Conservation (phyloP, 345 rosid genomes). For the Erucastrum elatum region DNA sequence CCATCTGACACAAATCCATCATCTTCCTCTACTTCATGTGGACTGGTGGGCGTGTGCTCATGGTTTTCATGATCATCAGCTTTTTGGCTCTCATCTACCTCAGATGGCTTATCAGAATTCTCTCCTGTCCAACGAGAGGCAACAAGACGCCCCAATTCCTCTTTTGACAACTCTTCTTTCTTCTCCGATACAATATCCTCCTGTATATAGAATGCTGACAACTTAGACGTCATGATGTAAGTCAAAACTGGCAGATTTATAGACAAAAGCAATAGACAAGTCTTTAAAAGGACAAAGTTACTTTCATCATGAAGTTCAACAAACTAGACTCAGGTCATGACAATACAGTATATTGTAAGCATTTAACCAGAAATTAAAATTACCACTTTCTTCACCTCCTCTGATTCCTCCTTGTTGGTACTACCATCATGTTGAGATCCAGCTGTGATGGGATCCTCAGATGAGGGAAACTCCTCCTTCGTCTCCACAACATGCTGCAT, state of each 20-base stretch:
- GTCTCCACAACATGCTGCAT: slow-evolving; percentile 47
- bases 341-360: background rate
- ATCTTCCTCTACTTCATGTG: slow-evolving; percentile 53
- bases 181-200: slow-evolving; percentile 48
- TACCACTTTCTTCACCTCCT: slow-evolving; percentile 47
- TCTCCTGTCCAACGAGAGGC: slow-evolving; percentile 99
- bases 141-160: slow-evolving; percentile 88
- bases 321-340: background rate
- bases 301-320: background rate
- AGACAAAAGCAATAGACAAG: slow-evolving; percentile 8
- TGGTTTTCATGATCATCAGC: slow-evolving; percentile 46
- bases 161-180: slow-evolving; percentile 74
- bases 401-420: slow-evolving; percentile 42
- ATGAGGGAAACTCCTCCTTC: slow-evolving; percentile 42
- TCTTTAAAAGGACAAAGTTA: background rate
- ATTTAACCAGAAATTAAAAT: slow-evolving; percentile 1
- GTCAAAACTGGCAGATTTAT: slow-evolving; percentile 5
- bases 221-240: slow-evolving; percentile 11
- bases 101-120: slow-evolving; percentile 51
- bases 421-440: slow-evolving; percentile 45
- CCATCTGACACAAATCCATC: slow-evolving; percentile 71
- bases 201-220: slow-evolving; percentile 40
- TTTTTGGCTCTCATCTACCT: slow-evolving; percentile 36
- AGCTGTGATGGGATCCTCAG: slow-evolving; percentile 44
- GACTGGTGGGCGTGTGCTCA: slow-evolving; percentile 49